phyloP scores from a whole-genome alignment of 2,329 filamentous ascomycete genomes.

The Botrytis byssoidea region DNA sequence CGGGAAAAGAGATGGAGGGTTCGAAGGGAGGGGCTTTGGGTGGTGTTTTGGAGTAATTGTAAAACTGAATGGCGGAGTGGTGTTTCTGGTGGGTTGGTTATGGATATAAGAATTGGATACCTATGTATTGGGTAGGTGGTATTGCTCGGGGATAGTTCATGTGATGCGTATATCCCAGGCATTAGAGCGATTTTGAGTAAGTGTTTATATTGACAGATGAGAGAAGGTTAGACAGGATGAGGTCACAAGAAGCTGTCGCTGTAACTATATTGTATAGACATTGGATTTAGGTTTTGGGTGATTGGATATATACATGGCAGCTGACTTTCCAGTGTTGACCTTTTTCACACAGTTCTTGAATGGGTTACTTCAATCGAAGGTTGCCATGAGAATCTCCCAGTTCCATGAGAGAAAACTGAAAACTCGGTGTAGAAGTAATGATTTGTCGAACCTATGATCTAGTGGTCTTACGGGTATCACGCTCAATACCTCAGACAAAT shows the following conservation, averaged over 20 bases:
- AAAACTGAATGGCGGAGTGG: not conserved
- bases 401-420: not conserved
- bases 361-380: not conserved
- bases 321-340: not conserved
- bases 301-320: not conserved
- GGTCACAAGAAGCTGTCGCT: not conserved
- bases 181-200: not conserved
- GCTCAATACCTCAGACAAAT: not conserved
- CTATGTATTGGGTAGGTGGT: not conserved
- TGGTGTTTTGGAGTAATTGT: not conserved
- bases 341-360: not conserved
- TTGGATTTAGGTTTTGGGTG: not conserved
- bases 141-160: not conserved
- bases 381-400: not conserved
- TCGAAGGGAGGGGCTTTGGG: not conserved
- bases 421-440: not conserved
- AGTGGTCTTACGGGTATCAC: not conserved
- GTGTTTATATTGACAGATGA: not conserved
- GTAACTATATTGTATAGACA: not conserved
- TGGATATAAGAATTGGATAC: not conserved
- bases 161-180: not conserved
- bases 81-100: slow-evolving; percentile 19
- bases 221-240: not conserved
- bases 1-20: slow-evolving; percentile 1
- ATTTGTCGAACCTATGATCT: not conserved